A percentile compares a stretch with the other conserved stretches of the same genome.
These are phyloP conservation scores for Ustilago trichophora DNA, from an alignment of 1,284 basidiomycete species.

Conservation along the genomic window DNA sequence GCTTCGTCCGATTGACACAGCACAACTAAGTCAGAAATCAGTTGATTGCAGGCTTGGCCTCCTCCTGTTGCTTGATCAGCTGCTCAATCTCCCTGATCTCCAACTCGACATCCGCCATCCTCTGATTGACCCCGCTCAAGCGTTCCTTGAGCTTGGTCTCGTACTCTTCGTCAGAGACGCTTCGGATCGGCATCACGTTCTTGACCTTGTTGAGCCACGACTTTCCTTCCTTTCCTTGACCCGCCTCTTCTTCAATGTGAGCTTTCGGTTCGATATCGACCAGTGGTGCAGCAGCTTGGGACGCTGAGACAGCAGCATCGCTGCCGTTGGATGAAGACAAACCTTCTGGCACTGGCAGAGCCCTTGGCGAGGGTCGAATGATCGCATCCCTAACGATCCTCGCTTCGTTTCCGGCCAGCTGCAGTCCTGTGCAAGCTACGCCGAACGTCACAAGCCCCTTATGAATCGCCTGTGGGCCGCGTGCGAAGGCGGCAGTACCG, in stretches of 20 bases:
- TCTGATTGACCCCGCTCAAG: constrained; percentile 28
- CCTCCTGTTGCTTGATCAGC: constrained; percentile 12
- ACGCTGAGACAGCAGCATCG: constrained; percentile 6
- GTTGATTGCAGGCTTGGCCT: neutral
- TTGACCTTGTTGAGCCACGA: constrained; percentile 27
- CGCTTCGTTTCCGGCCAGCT: constrained; percentile 41
- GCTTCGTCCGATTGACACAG: no score
- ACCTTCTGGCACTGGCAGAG: neutral
- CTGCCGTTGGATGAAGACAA: neutral
- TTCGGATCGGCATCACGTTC: constrained; percentile 33
- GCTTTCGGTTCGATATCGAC: constrained; percentile 5
- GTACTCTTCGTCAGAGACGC: constrained; percentile 50
- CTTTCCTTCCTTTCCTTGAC: neutral
- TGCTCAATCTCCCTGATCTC: constrained; percentile 42
- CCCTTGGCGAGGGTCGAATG: constrained; percentile 8
- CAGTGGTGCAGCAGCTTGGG: constrained; percentile 8
- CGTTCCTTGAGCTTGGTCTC: constrained; percentile 35
- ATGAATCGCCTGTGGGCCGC: constrained; percentile 14
- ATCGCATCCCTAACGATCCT: constrained; percentile 25
- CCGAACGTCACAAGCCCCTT: constrained; percentile 40
- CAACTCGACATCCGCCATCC: constrained; percentile 32
- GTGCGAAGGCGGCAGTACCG: constrained; percentile 18
- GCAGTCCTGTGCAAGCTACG: constrained; percentile 27
- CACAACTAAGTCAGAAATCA: no score
- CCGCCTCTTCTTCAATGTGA: neutral